These are phyloP conservation scores for Venturia nashicola DNA, from an alignment of 2,329 filamentous ascomycete genomes.

Conservation along the genomic window DNA sequence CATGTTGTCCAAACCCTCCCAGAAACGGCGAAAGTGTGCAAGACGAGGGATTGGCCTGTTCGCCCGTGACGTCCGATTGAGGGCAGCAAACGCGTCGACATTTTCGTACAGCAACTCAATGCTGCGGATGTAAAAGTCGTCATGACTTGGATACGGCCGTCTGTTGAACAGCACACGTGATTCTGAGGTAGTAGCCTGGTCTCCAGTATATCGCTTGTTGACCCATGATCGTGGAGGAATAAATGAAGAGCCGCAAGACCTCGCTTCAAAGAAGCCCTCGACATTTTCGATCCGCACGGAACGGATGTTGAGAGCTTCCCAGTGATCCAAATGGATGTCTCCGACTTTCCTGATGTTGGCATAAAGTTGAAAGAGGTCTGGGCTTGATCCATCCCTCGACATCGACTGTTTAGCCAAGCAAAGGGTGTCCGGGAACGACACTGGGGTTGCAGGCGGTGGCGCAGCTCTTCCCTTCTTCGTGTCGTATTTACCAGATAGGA, in stretches of 20 bases:
- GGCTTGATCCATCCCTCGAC: slow-evolving; percentile 24
- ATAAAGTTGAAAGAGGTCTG: slow-evolving; percentile 33
- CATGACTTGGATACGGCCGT: slow-evolving; percentile 32
- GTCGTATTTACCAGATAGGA: slow-evolving; percentile 22
- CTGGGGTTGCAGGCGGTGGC: slow-evolving; percentile 35
- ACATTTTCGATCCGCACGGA: slow-evolving; percentile 24
- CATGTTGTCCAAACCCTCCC: slow-evolving; percentile 45
- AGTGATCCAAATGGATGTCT: slow-evolving; percentile 27
- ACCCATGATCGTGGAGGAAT: slow-evolving; percentile 26
- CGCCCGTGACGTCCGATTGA: slow-evolving; percentile 33
- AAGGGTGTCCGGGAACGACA: slow-evolving; percentile 39
- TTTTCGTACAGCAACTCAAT: slow-evolving; percentile 43
- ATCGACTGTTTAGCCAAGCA: slow-evolving; percentile 23
- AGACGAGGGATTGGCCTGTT: slow-evolving; percentile 30
- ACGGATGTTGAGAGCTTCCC: slow-evolving; percentile 30
- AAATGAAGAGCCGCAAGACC: slow-evolving; percentile 23
- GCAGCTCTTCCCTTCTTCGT: slow-evolving; percentile 30
- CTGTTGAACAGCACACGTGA: slow-evolving; percentile 25
- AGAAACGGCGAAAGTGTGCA: slow-evolving; percentile 48
- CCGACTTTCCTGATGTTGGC: slow-evolving; percentile 26
- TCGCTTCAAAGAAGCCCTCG: slow-evolving; percentile 26
- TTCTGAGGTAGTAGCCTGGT: slow-evolving; percentile 11
- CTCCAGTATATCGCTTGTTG: slow-evolving; percentile 6
- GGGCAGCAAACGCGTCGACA: slow-evolving; percentile 44
- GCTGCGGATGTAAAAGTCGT: slow-evolving; percentile 35